A percentile compares a stretch with the other conserved stretches of the same genome.
phyloP scores from a whole-genome alignment of 441 rosid genomes.

The Populus tomentosa region DNA sequence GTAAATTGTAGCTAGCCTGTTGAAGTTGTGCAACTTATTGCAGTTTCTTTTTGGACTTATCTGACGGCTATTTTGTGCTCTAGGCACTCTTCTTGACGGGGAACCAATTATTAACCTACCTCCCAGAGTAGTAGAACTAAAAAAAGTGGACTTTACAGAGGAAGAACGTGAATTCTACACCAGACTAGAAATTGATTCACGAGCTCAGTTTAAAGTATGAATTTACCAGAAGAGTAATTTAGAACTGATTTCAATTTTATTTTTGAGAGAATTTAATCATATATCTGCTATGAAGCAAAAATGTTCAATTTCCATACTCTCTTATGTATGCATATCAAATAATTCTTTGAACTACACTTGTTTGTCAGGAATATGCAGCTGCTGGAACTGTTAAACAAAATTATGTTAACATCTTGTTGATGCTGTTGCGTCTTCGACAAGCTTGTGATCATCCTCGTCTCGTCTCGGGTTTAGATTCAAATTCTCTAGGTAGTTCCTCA shows the following conservation, averaged over 20 bases:
- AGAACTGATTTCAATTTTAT: neutral
- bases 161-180: conserved; percentile 86
- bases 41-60: conserved; percentile 2
- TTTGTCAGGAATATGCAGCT: conserved; percentile 73
- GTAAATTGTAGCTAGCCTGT: neutral
- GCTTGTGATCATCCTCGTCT: conserved; percentile 95
- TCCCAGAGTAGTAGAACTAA: conserved; percentile 60
- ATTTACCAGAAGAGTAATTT: neutral
- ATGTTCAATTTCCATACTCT: no score
- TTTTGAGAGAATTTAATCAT: no score
- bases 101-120: conserved; percentile 74
- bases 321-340: neutral
- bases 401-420: conserved; percentile 82
- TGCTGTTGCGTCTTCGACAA: conserved; percentile 95
- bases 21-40: conserved; percentile 9
- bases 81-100: conserved; percentile 80
- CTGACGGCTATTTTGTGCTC: conserved; percentile 13
- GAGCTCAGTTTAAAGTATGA: conserved; percentile 72
- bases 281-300: neutral
- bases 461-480: conserved; percentile 61
- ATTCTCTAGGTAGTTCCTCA: conserved; percentile 46
- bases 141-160: conserved; percentile 69
- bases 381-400: conserved; percentile 94
- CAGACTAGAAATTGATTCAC: conserved; percentile 68
- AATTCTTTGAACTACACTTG: neutral